These are phyloP conservation scores for Entoloma clypeatum DNA, from an alignment of 1,284 basidiomycete genomes.

Conservation along the genomic window DNA sequence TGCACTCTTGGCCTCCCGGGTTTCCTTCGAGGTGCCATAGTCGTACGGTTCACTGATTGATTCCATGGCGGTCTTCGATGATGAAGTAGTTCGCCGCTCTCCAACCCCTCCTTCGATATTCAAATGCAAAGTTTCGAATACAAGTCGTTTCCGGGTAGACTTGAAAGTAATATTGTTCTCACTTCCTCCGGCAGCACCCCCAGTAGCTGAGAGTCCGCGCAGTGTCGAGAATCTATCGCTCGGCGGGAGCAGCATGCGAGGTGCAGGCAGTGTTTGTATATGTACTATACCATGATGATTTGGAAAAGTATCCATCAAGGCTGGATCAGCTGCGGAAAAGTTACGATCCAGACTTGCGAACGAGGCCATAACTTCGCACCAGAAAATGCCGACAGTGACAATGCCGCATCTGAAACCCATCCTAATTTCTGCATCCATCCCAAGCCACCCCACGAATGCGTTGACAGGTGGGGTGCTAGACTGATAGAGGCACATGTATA, in stretches of 20 bases:
- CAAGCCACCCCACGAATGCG: constrained; percentile 51
- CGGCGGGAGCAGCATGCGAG: constrained; percentile 64
- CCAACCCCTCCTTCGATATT: constrained; percentile 90
- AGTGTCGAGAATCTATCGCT: constrained; percentile 76
- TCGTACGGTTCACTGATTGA: constrained; percentile 12
- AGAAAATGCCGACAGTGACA: constrained; percentile 77
- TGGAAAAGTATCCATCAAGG: constrained; percentile 66
- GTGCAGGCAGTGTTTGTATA: constrained; percentile 69
- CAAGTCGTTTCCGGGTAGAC: constrained; percentile 81
- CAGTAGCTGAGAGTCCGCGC: constrained; percentile 63
- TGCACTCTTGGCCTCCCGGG: constrained; percentile 10
- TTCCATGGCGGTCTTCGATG: constrained; percentile 14
- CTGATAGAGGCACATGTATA: constrained; percentile 65
- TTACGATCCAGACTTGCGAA: constrained; percentile 2
- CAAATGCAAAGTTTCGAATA: constrained; percentile 91
- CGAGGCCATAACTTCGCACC: constrained; percentile 56
- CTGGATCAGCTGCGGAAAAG: constrained; percentile 54
- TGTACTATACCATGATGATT: constrained; percentile 81
- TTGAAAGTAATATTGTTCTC: constrained; percentile 97
- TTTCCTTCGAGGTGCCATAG: constrained; percentile 3
- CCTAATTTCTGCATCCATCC: constrained; percentile 77
- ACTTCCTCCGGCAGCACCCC: constrained; percentile 50
- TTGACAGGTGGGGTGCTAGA: constrained; percentile 58
- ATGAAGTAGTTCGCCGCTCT: constrained; percentile 72
- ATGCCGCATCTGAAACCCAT: constrained; percentile 73